These are phyloP conservation scores for Mortierella sp. DNA, from an alignment of 371 early-diverging fungal genomes.

Conservation along the genomic window DNA sequence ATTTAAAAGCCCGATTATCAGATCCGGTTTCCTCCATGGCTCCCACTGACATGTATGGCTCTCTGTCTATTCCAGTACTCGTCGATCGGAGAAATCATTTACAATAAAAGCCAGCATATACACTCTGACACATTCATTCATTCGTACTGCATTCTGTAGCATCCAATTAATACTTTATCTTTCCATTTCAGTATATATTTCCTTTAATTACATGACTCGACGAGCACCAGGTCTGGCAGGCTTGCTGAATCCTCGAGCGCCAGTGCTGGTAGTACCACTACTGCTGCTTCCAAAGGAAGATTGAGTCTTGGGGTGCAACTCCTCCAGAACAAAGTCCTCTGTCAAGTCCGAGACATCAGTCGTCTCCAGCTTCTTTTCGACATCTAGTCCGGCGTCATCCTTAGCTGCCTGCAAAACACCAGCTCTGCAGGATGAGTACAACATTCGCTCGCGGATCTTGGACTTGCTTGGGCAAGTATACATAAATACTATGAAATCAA, in stretches of 20 bases:
- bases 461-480: constrained; percentile 85
- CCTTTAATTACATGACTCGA: constrained; percentile 37
- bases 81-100: not conserved
- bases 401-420: constrained; percentile 71
- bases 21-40: constrained; percentile 41
- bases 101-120: no score
- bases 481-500: constrained; percentile 70
- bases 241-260: constrained; percentile 51
- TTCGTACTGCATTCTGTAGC: no score
- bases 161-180: no score
- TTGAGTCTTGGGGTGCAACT: constrained; percentile 57
- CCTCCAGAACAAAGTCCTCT: constrained; percentile 68
- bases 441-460: constrained; percentile 89
- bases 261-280: constrained; percentile 8
- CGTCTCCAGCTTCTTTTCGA: constrained; percentile 82
- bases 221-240: constrained; percentile 56
- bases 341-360: constrained; percentile 77
- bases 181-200: no score
- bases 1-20: constrained; percentile 35
- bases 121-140: no score
- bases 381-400: constrained; percentile 62
- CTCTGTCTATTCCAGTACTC: not conserved
- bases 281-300: constrained; percentile 29
- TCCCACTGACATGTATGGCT: not conserved
- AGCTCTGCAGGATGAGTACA: constrained; percentile 82